Percentiles rank a stretch among this genome's conserved stretches.
These are phyloP conservation scores for Didymella segeticola DNA, from an alignment of 2,329 filamentous ascomycete genomes.

Conservation along the genomic window DNA sequence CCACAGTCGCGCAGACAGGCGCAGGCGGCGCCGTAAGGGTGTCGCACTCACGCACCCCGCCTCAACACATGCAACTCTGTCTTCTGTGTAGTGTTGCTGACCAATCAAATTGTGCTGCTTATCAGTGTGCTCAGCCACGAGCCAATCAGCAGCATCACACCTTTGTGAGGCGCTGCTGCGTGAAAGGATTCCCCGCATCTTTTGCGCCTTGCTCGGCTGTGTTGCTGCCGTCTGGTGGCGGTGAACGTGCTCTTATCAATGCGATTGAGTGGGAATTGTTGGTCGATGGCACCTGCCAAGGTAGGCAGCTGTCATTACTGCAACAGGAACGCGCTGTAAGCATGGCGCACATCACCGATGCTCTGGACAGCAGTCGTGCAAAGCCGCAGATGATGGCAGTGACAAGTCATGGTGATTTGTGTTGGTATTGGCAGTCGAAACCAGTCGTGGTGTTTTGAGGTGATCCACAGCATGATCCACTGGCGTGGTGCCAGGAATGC, in stretches of 20 bases:
- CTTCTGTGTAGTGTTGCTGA: background rate
- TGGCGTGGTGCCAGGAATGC: constrained; percentile 15
- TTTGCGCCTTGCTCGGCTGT: constrained; percentile 11
- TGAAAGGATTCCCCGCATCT: constrained; percentile 12
- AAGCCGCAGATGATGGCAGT: background rate
- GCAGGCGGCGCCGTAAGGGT: constrained; percentile 7
- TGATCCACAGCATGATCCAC: constrained; percentile 13
- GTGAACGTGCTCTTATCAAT: constrained; percentile 19
- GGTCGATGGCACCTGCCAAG: constrained; percentile 13
- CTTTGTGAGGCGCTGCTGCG: constrained; percentile 5
- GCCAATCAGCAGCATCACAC: constrained; percentile 12
- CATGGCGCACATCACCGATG: background rate
- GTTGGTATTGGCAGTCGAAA: background rate
- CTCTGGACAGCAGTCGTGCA: background rate
- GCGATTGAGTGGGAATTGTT: constrained; percentile 4
- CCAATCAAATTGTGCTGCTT: constrained; percentile 11
- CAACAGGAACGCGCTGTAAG: constrained; percentile 5
- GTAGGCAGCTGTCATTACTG: constrained; percentile 9
- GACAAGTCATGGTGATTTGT: too few relatives aligned
- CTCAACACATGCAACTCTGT: constrained; percentile 16
- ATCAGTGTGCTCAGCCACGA: constrained; percentile 10
- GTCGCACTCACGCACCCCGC: constrained; percentile 17
- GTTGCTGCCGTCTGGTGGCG: constrained; percentile 13
- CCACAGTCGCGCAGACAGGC: constrained; percentile 3
- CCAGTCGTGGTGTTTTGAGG: constrained; percentile 7